Evolutionary conservation across 306 rosid genomes (phyloP).

Genomic region (Geum urbanum): DNA sequence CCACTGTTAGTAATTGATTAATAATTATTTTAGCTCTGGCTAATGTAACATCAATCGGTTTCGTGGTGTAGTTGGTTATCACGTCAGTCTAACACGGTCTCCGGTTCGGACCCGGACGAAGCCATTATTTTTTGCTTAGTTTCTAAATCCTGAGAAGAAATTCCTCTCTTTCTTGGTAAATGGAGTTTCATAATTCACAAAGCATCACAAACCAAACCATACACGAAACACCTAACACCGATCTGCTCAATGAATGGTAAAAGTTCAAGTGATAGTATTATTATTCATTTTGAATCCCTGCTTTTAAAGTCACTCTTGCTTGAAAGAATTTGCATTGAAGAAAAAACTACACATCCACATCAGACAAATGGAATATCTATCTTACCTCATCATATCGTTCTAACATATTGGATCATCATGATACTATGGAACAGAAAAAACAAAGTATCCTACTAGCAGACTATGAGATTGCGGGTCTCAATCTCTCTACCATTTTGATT

Average conservation of each 20-base stretch:
- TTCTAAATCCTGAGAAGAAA: too few relatives aligned
- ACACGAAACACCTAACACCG: background rate
- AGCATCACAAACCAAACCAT: background rate
- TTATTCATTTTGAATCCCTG: background rate
- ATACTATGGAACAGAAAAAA: background rate
- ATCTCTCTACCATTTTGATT: constrained; percentile 8
- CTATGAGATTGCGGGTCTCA: constrained; percentile 4
- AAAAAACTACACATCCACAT: constrained; percentile 12
- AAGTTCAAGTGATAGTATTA: background rate
- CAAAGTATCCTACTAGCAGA: constrained; percentile 14
- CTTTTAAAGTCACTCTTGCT: background rate
- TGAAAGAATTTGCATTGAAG: constrained; percentile 2
- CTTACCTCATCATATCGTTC: constrained; percentile 17
- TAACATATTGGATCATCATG: constrained; percentile 6
- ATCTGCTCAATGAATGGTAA: background rate
- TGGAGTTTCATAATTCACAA: background rate
- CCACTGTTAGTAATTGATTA: too few relatives aligned
- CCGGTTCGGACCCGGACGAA: constrained; percentile 18
- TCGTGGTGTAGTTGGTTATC: constrained; percentile 77
- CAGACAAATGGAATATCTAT: constrained; percentile 10
- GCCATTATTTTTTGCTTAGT: too few relatives aligned
- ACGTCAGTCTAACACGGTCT: constrained; percentile 83
- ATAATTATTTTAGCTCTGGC: too few relatives aligned
- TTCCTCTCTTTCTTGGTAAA: background rate
- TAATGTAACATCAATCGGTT: background rate